A percentile compares a stretch with the other conserved stretches of the same genome.
These are phyloP conservation scores for Friedmanniomyces endolithicus DNA, from an alignment of 495 filamentous ascomycete genomes.

Conservation along the genomic window DNA sequence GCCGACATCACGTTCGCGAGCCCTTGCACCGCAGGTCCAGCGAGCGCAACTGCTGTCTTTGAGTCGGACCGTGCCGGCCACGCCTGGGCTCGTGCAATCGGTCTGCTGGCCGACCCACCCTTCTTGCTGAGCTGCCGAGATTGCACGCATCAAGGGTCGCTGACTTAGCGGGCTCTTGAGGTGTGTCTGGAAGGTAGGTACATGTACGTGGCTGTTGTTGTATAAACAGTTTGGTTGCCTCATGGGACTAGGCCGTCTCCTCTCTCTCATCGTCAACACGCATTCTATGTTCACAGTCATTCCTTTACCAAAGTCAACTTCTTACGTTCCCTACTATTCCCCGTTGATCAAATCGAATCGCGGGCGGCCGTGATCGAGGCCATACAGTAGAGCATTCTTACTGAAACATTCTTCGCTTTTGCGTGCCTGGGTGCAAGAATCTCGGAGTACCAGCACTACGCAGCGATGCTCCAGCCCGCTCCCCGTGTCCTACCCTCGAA, in stretches of 20 bases:
- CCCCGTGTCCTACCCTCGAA: constrained; percentile 33
- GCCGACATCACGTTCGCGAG: constrained; percentile 12
- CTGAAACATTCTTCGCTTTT: constrained; percentile 17
- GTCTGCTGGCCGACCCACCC: constrained; percentile 12
- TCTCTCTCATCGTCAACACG: neutral
- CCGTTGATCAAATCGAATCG: neutral
- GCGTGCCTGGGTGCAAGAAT: constrained; percentile 11
- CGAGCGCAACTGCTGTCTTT: neutral
- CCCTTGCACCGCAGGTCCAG: constrained; percentile 14
- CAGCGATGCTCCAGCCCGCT: constrained; percentile 16
- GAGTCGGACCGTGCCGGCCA: neutral
- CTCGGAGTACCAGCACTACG: constrained; percentile 1
- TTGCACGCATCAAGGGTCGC: constrained; percentile 14
- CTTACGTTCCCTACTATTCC: constrained; percentile 32
- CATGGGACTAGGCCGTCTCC: neutral
- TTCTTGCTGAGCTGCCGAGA: constrained; percentile 15
- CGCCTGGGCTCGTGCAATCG: constrained; percentile 14
- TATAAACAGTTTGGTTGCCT: constrained; percentile 13
- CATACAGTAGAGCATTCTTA: constrained; percentile 20
- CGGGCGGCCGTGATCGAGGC: constrained; percentile 5
- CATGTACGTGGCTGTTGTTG: constrained; percentile 11
- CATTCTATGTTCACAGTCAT: constrained; percentile 3
- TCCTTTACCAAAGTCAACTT: neutral
- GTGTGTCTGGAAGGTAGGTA: neutral
- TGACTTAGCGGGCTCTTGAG: neutral